A percentile compares a stretch with the other conserved stretches of the same genome.
Evolutionary conservation across 2,329 filamentous ascomycete genomes (phyloP).

Genomic region (Fusarium sp.): DNA sequence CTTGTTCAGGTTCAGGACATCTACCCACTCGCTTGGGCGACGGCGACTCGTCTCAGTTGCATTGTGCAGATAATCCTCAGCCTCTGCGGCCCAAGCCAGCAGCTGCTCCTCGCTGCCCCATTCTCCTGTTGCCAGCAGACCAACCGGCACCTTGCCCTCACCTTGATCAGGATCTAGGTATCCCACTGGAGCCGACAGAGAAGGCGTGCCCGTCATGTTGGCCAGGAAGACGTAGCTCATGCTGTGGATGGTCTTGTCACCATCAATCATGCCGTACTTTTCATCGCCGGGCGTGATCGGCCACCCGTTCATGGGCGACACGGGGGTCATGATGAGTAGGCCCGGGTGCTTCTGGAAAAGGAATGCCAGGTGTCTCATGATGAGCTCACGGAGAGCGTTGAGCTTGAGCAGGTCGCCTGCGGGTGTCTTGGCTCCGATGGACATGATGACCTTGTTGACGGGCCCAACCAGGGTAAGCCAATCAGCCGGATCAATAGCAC

Average conservation of each 20-base stretch:
- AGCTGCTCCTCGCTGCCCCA: slow-evolving; percentile 76
- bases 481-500: slow-evolving; percentile 57
- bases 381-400: slow-evolving; percentile 77
- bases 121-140: slow-evolving; percentile 73
- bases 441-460: slow-evolving; percentile 77
- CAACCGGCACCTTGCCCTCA: slow-evolving; percentile 70
- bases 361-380: slow-evolving; percentile 83
- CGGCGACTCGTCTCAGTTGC: slow-evolving; percentile 61
- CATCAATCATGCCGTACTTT: slow-evolving; percentile 80
- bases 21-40: slow-evolving; percentile 67
- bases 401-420: slow-evolving; percentile 78
- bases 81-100: slow-evolving; percentile 69
- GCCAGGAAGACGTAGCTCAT: slow-evolving; percentile 91
- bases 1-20: slow-evolving; percentile 59
- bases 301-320: slow-evolving; percentile 82
- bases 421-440: slow-evolving; percentile 72
- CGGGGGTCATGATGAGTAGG: slow-evolving; percentile 83
- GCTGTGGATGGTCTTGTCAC: slow-evolving; percentile 76
- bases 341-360: slow-evolving; percentile 79
- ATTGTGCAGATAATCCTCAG: slow-evolving; percentile 66
- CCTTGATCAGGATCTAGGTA: slow-evolving; percentile 71
- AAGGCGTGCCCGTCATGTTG: slow-evolving; percentile 84
- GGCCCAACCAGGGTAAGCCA: slow-evolving; percentile 70
- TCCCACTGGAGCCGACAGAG: slow-evolving; percentile 79
- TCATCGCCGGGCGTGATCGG: slow-evolving; percentile 69